Evolutionary conservation across 2,329 filamentous ascomycete species (phyloP).

Genomic region (Thelonectria rubi): DNA sequence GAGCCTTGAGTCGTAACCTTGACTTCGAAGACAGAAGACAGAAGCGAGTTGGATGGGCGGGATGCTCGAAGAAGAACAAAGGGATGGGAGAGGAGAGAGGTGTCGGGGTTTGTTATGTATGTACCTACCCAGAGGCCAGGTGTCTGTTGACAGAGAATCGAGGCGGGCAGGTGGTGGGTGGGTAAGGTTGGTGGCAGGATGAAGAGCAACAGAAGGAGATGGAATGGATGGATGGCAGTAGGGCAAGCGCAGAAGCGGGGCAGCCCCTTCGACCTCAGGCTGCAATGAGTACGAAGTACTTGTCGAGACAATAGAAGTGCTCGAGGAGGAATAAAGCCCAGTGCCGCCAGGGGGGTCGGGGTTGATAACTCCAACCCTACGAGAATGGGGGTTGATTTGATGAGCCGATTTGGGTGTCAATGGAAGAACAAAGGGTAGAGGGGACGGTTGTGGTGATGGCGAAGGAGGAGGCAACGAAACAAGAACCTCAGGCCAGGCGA

Average conservation of each 20-base stretch:
- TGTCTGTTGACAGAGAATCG: background rate
- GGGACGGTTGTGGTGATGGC: background rate
- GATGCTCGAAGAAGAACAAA: background rate
- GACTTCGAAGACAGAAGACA: background rate
- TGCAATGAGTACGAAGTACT: too few species aligned
- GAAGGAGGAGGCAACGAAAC: background rate
- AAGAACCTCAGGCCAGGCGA: too few species aligned
- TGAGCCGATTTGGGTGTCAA: too few species aligned
- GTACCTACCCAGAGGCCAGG: background rate
- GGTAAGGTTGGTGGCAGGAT: background rate
- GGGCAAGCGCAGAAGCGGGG: background rate
- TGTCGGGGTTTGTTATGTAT: background rate
- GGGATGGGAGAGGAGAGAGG: background rate
- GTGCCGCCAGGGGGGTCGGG: background rate
- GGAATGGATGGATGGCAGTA: background rate
- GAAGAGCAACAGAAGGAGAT: constrained; percentile 5
- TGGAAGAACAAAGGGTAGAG: too few species aligned
- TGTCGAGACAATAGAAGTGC: background rate
- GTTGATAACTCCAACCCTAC: background rate
- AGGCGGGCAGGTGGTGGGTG: background rate
- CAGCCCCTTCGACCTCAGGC: background rate
- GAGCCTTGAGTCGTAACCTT: background rate
- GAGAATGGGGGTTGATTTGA: too few species aligned
- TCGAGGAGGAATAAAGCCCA: background rate
- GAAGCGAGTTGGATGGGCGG: background rate